Evolutionary conservation across 148 eudicot genomes (phyloP).

Genomic region (Polygonum aviculare): DNA sequence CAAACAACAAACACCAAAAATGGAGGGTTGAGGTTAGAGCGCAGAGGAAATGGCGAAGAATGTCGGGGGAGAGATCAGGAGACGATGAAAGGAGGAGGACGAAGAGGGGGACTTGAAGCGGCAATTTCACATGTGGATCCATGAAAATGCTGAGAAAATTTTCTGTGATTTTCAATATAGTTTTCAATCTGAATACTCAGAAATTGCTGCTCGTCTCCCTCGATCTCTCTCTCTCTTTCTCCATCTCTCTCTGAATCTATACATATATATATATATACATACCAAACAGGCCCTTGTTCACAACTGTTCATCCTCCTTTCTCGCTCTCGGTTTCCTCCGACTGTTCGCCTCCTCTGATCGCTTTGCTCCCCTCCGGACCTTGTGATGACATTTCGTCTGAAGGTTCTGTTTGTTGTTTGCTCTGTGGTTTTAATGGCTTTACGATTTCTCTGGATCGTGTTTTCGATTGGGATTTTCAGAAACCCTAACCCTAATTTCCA

Average conservation of each 20-base stretch:
- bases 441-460: not conserved
- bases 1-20: not conserved
- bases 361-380: slow-evolving; percentile 12
- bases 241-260: not conserved
- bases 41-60: not conserved
- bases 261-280: not conserved
- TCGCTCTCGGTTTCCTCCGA: not conserved
- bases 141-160: not conserved
- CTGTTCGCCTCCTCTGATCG: slow-evolving; percentile 6
- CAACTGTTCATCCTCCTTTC: not conserved
- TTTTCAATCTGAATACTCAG: slow-evolving; percentile 6
- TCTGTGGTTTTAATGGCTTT: not conserved
- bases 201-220: slow-evolving; percentile 11
- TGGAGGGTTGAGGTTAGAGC: slow-evolving; percentile 10
- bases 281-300: not conserved
- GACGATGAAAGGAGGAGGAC: not conserved
- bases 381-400: slow-evolving; percentile 3
- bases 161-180: slow-evolving; percentile 7
- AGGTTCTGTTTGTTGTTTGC: not conserved
- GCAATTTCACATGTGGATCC: slow-evolving; percentile 12
- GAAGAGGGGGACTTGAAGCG: slow-evolving; percentile 7
- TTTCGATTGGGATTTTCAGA: not conserved
- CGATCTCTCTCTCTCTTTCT: not conserved
- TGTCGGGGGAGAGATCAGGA: not conserved
- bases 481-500: not conserved